phyloP scores from a whole-genome alignment of 2,329 filamentous ascomycete genomes.

The Aspergillus sp. region DNA sequence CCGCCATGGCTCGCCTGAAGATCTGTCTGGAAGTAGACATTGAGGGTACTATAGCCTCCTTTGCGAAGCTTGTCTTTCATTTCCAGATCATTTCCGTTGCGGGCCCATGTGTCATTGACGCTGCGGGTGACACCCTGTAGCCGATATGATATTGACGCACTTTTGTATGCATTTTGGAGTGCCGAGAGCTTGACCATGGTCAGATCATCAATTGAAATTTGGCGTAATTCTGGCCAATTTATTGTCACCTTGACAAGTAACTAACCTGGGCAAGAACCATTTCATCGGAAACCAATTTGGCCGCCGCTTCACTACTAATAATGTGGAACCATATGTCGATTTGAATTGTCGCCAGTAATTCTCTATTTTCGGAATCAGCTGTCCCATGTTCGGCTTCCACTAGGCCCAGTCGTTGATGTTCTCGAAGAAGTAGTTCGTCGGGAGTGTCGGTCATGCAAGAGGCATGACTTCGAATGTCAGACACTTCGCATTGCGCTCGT shows the following conservation, averaged over 20 bases:
- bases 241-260: not conserved
- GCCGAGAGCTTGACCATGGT: conserved; percentile 23
- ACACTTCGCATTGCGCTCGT: conserved; percentile 13
- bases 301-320: conserved; percentile 26
- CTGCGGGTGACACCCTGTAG: conserved; percentile 45
- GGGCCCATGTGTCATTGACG: conserved; percentile 51
- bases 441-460: conserved; percentile 28
- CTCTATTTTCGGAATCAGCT: conserved; percentile 12
- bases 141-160: conserved; percentile 44
- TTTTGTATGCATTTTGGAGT: conserved; percentile 42
- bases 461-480: conserved; percentile 13
- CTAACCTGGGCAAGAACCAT: conserved; percentile 32
- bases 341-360: conserved; percentile 20
- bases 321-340: conserved; percentile 41
- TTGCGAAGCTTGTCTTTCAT: conserved; percentile 50
- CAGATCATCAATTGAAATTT: not conserved
- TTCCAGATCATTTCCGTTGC: conserved; percentile 39
- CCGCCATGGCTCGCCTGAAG: conserved; percentile 29
- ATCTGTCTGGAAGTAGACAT: conserved; percentile 56
- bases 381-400: conserved; percentile 9
- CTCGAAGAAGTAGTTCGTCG: conserved; percentile 17
- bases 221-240: not conserved
- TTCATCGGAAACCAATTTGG: conserved; percentile 21
- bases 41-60: conserved; percentile 49
- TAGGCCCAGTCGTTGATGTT: conserved; percentile 18